These are phyloP conservation scores for Coccomyxa sp. DNA, from an alignment of 139 green algal species.

Conservation along the genomic window DNA sequence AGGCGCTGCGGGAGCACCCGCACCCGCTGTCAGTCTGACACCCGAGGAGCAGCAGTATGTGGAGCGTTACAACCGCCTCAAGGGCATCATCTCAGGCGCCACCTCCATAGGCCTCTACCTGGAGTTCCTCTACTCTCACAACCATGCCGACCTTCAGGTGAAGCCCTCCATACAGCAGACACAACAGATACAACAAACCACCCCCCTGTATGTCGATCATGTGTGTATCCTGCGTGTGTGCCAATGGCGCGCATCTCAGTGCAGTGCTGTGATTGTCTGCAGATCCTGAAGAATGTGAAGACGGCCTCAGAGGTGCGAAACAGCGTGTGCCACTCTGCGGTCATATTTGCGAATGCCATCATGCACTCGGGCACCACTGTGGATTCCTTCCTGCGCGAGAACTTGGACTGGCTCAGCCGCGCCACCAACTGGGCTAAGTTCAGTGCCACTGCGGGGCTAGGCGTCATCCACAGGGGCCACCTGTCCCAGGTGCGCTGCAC, in stretches of 20 bases:
- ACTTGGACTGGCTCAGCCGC: conserved; percentile 92
- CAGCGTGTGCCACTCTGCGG: conserved; percentile 86
- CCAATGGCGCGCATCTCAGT: too few species aligned
- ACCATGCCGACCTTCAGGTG: conserved; percentile 69
- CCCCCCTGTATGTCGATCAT: too few species aligned
- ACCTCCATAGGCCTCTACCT: conserved; percentile 84
- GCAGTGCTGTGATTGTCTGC: neutral
- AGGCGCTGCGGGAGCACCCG: neutral
- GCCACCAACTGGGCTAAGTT: conserved; percentile 99
- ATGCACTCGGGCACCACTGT: conserved; percentile 94
- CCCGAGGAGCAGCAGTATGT: conserved; percentile 13
- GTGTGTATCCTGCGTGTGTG: too few species aligned
- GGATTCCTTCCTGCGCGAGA: conserved; percentile 94
- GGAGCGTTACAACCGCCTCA: conserved; percentile 41
- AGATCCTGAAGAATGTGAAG: conserved; percentile 91
- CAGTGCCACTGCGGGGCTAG: conserved; percentile 92
- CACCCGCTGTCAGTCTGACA: conserved; percentile 9
- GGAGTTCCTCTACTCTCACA: conserved; percentile 91
- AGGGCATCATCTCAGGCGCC: conserved; percentile 78
- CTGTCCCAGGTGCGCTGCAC: conserved; percentile 51
- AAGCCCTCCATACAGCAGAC: neutral
- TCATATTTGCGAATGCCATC: conserved; percentile 92
- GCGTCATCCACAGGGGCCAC: conserved; percentile 95
- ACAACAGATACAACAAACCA: neutral
- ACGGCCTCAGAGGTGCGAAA: conserved; percentile 70